These are phyloP conservation scores for Schizothecium vesticola DNA, from an alignment of 495 filamentous ascomycete species.

Conservation along the genomic window DNA sequence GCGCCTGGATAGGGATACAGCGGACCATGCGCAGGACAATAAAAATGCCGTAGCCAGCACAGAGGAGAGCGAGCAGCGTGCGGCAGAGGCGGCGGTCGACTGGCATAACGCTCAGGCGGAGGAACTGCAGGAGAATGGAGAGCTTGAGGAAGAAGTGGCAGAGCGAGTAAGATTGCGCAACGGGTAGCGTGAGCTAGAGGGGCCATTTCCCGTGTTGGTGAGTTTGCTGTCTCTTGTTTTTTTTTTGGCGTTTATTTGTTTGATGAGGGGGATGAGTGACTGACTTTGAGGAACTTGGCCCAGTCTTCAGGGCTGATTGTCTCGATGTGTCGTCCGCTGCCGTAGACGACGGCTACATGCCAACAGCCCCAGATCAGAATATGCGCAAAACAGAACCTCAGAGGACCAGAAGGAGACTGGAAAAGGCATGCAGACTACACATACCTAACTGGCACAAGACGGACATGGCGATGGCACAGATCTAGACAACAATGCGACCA, in stretches of 20 bases:
- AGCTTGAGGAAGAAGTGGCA: conserved; percentile 11
- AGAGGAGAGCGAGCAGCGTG: neutral
- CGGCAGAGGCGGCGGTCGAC: conserved; percentile 6
- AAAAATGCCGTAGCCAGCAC: neutral
- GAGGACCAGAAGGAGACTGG: no score
- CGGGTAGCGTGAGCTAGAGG: no score
- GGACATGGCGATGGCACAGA: neutral
- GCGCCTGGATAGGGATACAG: conserved; percentile 1
- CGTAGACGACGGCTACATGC: neutral
- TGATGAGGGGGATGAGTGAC: neutral
- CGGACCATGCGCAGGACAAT: conserved; percentile 1
- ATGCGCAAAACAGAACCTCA: no score
- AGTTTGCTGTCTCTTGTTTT: no score
- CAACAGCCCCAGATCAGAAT: no score
- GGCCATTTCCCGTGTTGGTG: no score
- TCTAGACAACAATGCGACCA: neutral
- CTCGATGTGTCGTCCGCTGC: neutral
- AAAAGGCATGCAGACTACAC: neutral
- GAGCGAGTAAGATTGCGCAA: neutral
- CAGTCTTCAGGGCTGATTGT: neutral
- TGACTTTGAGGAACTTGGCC: neutral
- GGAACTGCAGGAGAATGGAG: conserved; percentile 6
- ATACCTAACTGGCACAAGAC: neutral
- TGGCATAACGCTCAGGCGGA: conserved; percentile 7
- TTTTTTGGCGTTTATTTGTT: no score